A percentile compares a stretch with the other conserved stretches of the same genome.
These are phyloP conservation scores for Heimioporus retisporus DNA, from an alignment of 1,284 basidiomycete genomes.

Conservation along the genomic window DNA sequence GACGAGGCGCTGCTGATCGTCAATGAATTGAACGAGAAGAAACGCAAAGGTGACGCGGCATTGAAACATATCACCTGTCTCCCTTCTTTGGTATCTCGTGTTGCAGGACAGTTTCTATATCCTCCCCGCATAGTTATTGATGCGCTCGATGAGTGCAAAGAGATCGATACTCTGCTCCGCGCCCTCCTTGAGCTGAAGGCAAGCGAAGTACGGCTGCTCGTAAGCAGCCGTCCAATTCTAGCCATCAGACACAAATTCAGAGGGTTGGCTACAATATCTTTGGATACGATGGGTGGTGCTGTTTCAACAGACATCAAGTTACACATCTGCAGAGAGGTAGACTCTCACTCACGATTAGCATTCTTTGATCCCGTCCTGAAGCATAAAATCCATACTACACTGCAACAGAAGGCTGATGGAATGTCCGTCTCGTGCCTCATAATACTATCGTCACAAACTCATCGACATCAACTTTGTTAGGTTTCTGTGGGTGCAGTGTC, in stretches of 20 bases:
- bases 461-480: background rate
- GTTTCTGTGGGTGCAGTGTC: slow-evolving; percentile 21
- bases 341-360: slow-evolving; percentile 14
- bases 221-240: slow-evolving; percentile 15
- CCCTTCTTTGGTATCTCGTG: background rate
- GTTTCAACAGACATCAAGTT: slow-evolving; percentile 13
- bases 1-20: background rate
- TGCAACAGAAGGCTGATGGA: slow-evolving; percentile 11
- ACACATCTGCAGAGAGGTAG: slow-evolving; percentile 13
- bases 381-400: background rate
- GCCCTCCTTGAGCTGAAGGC: background rate
- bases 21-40: background rate
- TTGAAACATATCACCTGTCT: background rate
- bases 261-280: slow-evolving; percentile 3
- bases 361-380: slow-evolving; percentile 4
- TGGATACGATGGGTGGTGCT: slow-evolving; percentile 2
- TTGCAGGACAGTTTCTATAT: background rate
- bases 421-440: slow-evolving; percentile 2
- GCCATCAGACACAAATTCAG: slow-evolving; percentile 12
- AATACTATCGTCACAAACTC: background rate
- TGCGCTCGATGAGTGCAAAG: slow-evolving; percentile 20
- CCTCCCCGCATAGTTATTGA: slow-evolving; percentile 16
- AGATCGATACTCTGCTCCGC: slow-evolving; percentile 12
- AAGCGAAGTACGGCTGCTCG: slow-evolving; percentile 1
- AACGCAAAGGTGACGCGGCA: background rate